phyloP scores from a whole-genome alignment of 2,329 filamentous ascomycete species.

The Phyllosticta ampelicida region DNA sequence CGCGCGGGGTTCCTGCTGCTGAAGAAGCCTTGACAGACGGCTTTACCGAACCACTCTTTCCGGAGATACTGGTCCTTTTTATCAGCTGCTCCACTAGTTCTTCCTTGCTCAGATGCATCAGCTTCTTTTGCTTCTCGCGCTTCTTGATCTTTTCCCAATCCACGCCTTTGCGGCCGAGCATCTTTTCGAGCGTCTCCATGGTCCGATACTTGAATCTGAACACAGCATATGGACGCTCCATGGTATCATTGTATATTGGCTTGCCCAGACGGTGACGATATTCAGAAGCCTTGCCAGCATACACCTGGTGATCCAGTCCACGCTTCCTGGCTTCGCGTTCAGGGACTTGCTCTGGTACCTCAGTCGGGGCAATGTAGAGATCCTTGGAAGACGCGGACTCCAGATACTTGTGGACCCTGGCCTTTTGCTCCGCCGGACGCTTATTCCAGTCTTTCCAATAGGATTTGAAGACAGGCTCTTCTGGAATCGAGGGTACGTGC shows the following conservation, averaged over 20 bases:
- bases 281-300: slow-evolving; percentile 23
- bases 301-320: slow-evolving; percentile 23
- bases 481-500: not conserved
- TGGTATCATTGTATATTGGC: slow-evolving; percentile 32
- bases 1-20: not conserved
- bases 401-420: not conserved
- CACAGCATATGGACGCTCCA: slow-evolving; percentile 32
- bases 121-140: slow-evolving; percentile 11
- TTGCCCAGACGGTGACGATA: slow-evolving; percentile 29
- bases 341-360: slow-evolving; percentile 18
- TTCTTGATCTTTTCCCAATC: slow-evolving; percentile 10
- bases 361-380: slow-evolving; percentile 20
- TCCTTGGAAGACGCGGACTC: not conserved
- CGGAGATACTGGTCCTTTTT: not conserved
- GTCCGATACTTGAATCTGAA: slow-evolving; percentile 40
- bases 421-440: not conserved
- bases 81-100: slow-evolving; percentile 17
- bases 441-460: slow-evolving; percentile 21
- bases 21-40: not conserved
- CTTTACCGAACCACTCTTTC: not conserved
- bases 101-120: slow-evolving; percentile 21
- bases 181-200: slow-evolving; percentile 20
- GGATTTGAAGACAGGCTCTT: slow-evolving; percentile 14
- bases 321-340: slow-evolving; percentile 12
- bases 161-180: slow-evolving; percentile 21